Base-by-base conservation (phyloP, 345 rosid genomes). In the Moringa oleifera region DNA sequence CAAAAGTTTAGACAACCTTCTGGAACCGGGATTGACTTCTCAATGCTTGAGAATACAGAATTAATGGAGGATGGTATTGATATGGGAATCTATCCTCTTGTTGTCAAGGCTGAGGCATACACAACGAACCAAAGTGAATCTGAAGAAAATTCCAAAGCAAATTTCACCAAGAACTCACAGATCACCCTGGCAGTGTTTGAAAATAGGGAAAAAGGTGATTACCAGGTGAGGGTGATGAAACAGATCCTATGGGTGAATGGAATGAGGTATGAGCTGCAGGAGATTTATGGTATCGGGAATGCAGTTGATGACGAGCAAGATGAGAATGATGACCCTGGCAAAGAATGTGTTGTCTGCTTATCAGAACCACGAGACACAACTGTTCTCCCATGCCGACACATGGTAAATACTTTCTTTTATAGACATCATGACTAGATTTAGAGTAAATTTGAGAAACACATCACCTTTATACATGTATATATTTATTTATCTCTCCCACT, bases 341-440 rank as follows among this genome's bases (percentile, higher is more conserved):
- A 89, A 76, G 92, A 91, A 80, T 91, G 98, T 7, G 92, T 91
- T 7, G 85, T 89, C 62, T 91, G 98, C 81, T 69, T 91, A 62
- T 79, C 92, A 0, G 98, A 91, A 68, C 92, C 86, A 59, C 83
- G 88, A 20, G 92, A 84, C 56, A 89, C 88, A 18, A 84, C 96
- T 18, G 82, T 89, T 62, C 88, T 92, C 58, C 95, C 96, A 50
- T 92, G 98, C 79, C 80, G 98, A 62, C 98, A 92, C 75, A 89
- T 92, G 98, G 95, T 89, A 80, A 71, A 37, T 53, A 55, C 28
- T 23, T 20, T 36, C 52, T 0, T 61, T 41, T 13, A 6, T 62
- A 28, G 51, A 22, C 25, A 20, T 47, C 56, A 47, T 36, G 52
- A 41, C 16, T n/a, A 60, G 33, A 59, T 61, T 20, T 46, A 53